Evolutionary conservation across 2,329 filamentous ascomycete species (phyloP).

Genomic region (Talaromyces sp.): DNA sequence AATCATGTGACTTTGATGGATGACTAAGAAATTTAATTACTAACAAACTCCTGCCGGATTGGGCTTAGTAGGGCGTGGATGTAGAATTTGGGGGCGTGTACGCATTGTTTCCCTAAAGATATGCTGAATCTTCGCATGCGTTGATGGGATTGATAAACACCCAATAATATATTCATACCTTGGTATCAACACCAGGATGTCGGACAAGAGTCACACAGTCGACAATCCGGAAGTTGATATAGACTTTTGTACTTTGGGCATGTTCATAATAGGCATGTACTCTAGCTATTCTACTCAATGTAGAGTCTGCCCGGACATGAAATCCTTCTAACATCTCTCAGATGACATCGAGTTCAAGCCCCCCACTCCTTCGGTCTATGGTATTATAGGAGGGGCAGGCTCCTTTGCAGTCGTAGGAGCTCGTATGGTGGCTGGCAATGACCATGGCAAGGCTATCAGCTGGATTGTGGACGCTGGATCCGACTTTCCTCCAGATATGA

Average conservation of each 20-base stretch:
- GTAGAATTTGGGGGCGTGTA: too few relatives aligned
- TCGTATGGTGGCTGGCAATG: constrained; percentile 74
- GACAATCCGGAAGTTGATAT: constrained; percentile 30
- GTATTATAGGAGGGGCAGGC: constrained; percentile 86
- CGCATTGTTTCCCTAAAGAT: too few relatives aligned
- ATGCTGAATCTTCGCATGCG: too few relatives aligned
- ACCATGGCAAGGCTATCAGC: constrained; percentile 66
- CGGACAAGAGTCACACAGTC: background rate
- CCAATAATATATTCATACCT: background rate
- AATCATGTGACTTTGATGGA: too few relatives aligned
- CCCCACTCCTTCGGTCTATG: constrained; percentile 64
- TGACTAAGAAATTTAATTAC: too few relatives aligned
- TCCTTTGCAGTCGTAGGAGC: constrained; percentile 85
- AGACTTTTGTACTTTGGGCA: constrained; percentile 61
- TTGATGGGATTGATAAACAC: too few relatives aligned
- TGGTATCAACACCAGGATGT: background rate
- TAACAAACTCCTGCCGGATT: too few relatives aligned
- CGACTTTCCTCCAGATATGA: constrained; percentile 74
- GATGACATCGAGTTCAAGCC: constrained; percentile 88
- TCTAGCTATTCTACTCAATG: background rate
- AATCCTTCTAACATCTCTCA: constrained; percentile 35
- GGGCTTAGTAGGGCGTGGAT: too few relatives aligned
- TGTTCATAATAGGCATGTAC: constrained; percentile 61
- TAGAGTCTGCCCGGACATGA: constrained; percentile 11
- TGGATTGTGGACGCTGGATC: constrained; percentile 90